phyloP scores from a whole-genome alignment of 2,329 filamentous ascomycete species.

The Clonostachys sp. region DNA sequence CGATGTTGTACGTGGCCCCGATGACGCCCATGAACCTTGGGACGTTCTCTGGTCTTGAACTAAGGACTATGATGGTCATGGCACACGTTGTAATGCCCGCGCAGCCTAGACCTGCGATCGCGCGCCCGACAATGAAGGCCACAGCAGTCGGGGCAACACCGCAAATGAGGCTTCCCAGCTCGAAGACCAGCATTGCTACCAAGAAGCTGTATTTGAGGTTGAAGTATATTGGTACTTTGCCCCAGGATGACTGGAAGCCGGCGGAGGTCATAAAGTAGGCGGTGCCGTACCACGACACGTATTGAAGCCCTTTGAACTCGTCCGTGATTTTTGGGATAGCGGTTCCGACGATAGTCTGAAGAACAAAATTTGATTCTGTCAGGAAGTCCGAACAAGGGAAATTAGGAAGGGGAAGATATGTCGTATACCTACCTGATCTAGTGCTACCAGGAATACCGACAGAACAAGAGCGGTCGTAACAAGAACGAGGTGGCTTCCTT shows the following conservation, averaged over 20 bases:
- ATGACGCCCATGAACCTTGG: conserved; percentile 9
- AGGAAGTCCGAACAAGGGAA: too few species aligned
- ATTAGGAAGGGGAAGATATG: too few species aligned
- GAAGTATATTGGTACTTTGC: conserved; percentile 4
- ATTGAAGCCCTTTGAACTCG: conserved; percentile 22
- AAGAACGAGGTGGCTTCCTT: too few species aligned
- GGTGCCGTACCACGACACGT: conserved; percentile 41
- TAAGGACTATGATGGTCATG: not conserved
- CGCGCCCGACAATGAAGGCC: conserved; percentile 5
- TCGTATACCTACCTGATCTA: too few species aligned
- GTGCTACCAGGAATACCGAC: too few species aligned
- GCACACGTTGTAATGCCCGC: not conserved
- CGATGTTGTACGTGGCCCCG: conserved; percentile 12
- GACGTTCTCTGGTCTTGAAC: not conserved
- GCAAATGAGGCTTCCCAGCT: conserved; percentile 5
- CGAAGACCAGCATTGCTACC: conserved; percentile 3
- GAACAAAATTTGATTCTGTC: conserved; percentile 20
- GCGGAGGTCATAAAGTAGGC: conserved; percentile 25
- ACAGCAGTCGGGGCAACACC: conserved; percentile 3
- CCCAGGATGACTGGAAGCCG: conserved; percentile 4
- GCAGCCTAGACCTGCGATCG: conserved; percentile 1
- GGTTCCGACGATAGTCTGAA: conserved; percentile 4
- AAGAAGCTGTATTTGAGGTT: conserved; percentile 4
- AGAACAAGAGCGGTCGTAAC: too few species aligned
- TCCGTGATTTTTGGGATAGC: conserved; percentile 7